Evolutionary conservation across 441 rosid genomes (phyloP), one percentile per base, ranked within the genome.

Genomic region (Gossypium davidsonii): DNA sequence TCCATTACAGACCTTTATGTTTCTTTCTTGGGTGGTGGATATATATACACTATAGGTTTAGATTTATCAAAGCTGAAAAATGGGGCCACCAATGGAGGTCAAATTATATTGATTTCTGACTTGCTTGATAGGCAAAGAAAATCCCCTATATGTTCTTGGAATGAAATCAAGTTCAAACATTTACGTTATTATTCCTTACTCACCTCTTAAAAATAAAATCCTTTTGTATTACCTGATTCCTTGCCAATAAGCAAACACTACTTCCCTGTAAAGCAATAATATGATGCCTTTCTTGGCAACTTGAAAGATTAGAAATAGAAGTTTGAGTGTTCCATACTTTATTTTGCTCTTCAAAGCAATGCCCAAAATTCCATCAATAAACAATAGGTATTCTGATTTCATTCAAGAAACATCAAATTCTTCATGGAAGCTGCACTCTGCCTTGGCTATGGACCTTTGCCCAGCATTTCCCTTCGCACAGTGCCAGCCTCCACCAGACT

Each of bases 231-330:
- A 11, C 5, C 34, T 64, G 78, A 77, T 83, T 64, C 83, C 78
- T 81, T 78, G 67, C 31, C 74, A 70, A 64, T 51, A 25, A 73
- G 51, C 42, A 39, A 53, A 68, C 58, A 74, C 77, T 81, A 28
- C 83, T 74, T 76, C 12, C 39, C 57, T 67, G 37, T 42, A 17
- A 84, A 78, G 84, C 48, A 83, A 81, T 14, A 62, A 44, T 69
- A 51, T 25, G 84, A 77, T 86, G 65, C 88, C 72, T 86, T 87
- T n/a, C 93, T 82, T 87, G 76, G 66, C 71, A 56, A 60, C 12
- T 49, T 62, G 73, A 21, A 46, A 49, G 59, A 26, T 26, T 49
- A 25, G 25, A 25, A 49, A 15, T 49, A 1, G 46, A 14, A 67
- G 2, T 8, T 1, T 1, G 21, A 26, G 58, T 2, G 3, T 4